Conservation (phyloP, 768 basidiomycete genomes). For the Naganishia onofrii region DNA sequence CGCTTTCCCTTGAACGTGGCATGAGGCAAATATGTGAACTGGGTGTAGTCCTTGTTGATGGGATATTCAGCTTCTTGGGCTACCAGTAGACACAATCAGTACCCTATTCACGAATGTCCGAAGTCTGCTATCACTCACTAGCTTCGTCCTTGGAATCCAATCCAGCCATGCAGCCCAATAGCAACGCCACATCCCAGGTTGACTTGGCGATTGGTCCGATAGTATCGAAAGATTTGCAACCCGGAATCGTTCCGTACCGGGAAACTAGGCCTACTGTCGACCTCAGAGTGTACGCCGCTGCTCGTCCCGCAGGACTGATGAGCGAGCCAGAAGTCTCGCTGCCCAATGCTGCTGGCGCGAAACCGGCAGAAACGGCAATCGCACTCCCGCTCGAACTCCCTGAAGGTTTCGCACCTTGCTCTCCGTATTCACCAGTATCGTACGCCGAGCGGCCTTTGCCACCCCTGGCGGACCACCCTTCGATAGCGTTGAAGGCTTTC, state of each 20-base stretch:
- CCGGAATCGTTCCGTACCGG: not conserved
- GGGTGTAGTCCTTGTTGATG: no score
- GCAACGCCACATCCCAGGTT: constrained; percentile 13
- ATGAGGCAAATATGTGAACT: no score
- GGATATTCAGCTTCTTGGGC: no score
- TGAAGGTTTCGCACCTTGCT: not conserved
- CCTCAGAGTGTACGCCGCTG: not conserved
- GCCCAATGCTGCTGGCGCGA: not conserved
- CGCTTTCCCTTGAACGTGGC: no score
- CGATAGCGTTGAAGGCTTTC: constrained; percentile 25
- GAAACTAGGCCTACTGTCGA: constrained; percentile 10
- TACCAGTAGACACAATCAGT: no score
- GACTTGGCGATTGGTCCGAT: constrained; percentile 22
- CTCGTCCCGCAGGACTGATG: not conserved
- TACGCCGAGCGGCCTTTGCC: constrained; percentile 43
- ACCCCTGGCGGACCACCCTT: constrained; percentile 42
- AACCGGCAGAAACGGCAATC: not conserved
- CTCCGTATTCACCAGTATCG: constrained; percentile 32
- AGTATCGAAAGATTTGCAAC: not conserved
- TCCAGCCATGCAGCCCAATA: constrained; percentile 5
- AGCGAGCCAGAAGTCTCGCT: not conserved
- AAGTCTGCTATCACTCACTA: not conserved
- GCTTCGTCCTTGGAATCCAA: not conserved
- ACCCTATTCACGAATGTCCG: no score
- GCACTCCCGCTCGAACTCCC: constrained; percentile 14